Evolutionary conservation across 331 rosid species (phyloP), one percentile per base, ranked within the genome.

Genomic region (Quercus tomentella): DNA sequence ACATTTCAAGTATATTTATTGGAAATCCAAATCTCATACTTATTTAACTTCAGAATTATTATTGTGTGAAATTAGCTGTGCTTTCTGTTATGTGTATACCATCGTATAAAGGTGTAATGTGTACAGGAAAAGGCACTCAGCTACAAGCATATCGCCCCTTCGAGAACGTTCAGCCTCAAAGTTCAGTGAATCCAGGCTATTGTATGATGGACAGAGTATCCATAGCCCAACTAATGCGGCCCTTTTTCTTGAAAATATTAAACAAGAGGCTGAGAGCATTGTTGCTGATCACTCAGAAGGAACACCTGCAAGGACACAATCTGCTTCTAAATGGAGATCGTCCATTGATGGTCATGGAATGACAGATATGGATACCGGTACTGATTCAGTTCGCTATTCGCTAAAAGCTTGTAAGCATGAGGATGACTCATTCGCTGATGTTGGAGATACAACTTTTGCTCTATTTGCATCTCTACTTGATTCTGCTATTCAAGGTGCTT

Each of bases 201-300:
- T 89, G 2, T 90, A 90, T 54, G 99, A 93, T 26, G 97, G 92
- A 12, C 89, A 88, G 75, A 87, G 45, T 85, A 87, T 96, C 87
- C 98, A 90, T 79, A 90, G 94, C 89, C 97, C 97, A 55, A 83
- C 93, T 23, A 95, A 93, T 87, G 94, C 99, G 0, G 96, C 97
- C 70, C 97, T 95, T 66, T 76, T 93, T 85, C 97, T 93, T 28
- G 98, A 93, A 77, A 88, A 89, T 81, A 89, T 96, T 67, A 90
- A 90, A 72, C 90, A 90, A 79, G 99, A 96, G 84, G 92, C 74
- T 54, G 94, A 91, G 74, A 63, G 88, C 83, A 72, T 85, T 52
- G 91, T 87, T 71, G 84, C 75, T 69, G 81, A 84, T 77, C 87
- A 80, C 80, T 55, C 74, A 8, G 92, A 89, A 31, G 86, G 86